Evolutionary conservation across 2,329 filamentous ascomycete genomes (phyloP).

Genomic region (Fonsecaea erecta): DNA sequence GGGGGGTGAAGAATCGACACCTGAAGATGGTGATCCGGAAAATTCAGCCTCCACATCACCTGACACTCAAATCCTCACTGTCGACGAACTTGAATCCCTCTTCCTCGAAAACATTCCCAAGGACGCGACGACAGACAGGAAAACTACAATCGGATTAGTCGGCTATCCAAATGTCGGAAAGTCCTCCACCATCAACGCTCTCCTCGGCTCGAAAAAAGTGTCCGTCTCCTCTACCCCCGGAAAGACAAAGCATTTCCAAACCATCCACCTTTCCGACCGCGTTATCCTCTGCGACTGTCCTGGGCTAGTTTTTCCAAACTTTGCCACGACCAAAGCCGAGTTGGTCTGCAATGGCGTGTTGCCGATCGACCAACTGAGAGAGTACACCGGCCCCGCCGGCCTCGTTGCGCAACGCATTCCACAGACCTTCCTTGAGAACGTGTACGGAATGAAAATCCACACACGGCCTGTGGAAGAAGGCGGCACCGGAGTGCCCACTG

Average conservation of each 20-base stretch:
- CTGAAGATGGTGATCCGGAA: slow-evolving; percentile 40
- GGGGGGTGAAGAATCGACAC: slow-evolving; percentile 53
- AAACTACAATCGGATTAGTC: slow-evolving; percentile 88
- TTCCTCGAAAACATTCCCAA: slow-evolving; percentile 76
- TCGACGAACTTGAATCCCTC: slow-evolving; percentile 87
- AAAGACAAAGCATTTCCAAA: slow-evolving; percentile 99
- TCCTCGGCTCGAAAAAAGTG: slow-evolving; percentile 98
- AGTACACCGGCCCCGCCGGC: slow-evolving; percentile 84
- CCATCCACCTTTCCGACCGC: slow-evolving; percentile 86
- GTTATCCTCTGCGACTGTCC: slow-evolving; percentile 97
- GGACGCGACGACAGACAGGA: slow-evolving; percentile 59
- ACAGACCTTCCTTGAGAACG: slow-evolving; percentile 82
- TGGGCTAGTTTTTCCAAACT: slow-evolving; percentile 97
- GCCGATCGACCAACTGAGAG: slow-evolving; percentile 93
- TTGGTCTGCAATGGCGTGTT: slow-evolving; percentile 93
- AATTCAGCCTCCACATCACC: background rate
- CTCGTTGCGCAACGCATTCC: slow-evolving; percentile 86
- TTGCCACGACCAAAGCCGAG: slow-evolving; percentile 93
- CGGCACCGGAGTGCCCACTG: slow-evolving; percentile 83
- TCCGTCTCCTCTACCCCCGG: slow-evolving; percentile 96
- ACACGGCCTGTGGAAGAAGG: slow-evolving; percentile 86
- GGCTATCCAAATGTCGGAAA: slow-evolving; percentile 99
- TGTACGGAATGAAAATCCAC: slow-evolving; percentile 90
- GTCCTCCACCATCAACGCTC: slow-evolving; percentile 97
- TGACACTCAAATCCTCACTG: slow-evolving; percentile 77